These are phyloP conservation scores for Mycena sanguinolenta DNA, from an alignment of 768 basidiomycete species.

Conservation along the genomic window DNA sequence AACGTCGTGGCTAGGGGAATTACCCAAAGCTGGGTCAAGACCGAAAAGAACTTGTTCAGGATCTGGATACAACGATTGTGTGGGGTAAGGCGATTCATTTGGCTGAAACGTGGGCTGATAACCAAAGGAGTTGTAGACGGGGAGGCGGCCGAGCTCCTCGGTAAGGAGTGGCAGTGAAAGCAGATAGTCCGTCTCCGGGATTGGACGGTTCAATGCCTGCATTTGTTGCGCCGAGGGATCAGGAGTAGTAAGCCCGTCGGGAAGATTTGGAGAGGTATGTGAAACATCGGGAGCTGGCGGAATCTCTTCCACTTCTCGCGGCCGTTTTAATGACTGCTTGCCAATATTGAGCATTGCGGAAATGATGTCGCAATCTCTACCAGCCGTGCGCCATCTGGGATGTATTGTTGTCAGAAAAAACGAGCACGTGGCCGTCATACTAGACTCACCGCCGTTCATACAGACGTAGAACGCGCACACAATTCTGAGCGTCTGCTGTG, in stretches of 20 bases:
- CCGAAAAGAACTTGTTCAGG: background rate
- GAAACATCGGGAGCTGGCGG: background rate
- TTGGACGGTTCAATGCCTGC: conserved; percentile 2
- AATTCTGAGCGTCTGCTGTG: conserved; percentile 54
- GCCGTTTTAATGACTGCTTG: conserved; percentile 10
- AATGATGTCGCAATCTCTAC: conserved; percentile 29
- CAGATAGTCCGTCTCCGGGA: conserved; percentile 1
- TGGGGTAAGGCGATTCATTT: background rate
- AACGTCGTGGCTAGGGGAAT: background rate
- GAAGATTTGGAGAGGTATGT: background rate
- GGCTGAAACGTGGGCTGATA: conserved; percentile 10
- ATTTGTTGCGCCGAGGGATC: background rate
- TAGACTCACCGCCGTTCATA: conserved; percentile 29
- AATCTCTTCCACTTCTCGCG: background rate
- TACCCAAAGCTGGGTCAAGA: background rate
- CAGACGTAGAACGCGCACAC: conserved; percentile 46
- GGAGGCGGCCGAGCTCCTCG: conserved; percentile 21
- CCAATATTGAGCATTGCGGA: conserved; percentile 22
- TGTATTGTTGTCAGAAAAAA: background rate
- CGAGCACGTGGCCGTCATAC: too few species aligned
- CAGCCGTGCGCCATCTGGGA: conserved; percentile 32
- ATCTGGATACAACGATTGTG: background rate
- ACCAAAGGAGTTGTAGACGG: conserved; percentile 24
- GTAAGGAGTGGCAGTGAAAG: conserved; percentile 16
- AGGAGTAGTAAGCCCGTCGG: background rate